Conservation (phyloP, 164 flowering plant species). For the Cinnamomum micranthum region DNA sequence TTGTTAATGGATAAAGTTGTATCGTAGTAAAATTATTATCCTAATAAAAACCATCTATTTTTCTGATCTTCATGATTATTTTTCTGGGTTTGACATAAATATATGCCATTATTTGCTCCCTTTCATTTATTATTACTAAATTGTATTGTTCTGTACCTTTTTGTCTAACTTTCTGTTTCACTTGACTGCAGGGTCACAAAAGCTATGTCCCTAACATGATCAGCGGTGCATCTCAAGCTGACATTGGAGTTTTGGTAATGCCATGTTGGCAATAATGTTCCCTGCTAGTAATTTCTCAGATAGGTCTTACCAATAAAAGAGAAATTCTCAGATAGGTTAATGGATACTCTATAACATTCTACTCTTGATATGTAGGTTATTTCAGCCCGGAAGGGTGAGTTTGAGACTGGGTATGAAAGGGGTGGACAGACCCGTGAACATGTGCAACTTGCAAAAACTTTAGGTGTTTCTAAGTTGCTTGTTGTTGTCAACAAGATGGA, state of each 20-base stretch:
- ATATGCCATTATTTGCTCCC: background rate
- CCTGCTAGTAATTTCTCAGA: background rate
- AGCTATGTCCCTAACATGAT: conserved; percentile 99
- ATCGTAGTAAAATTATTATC: background rate
- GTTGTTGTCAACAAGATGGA: conserved; percentile 99
- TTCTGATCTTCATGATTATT: background rate
- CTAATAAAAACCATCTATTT: no score
- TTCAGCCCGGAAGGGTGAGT: conserved; percentile 99
- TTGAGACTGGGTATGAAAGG: conserved; percentile 97
- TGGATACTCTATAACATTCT: background rate
- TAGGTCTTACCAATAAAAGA: background rate
- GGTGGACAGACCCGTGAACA: conserved; percentile 99
- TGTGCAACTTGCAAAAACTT: conserved; percentile 94
- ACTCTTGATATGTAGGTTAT: conserved; percentile 51
- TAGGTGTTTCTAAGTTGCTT: conserved; percentile 91
- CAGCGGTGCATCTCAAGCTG: conserved; percentile 99
- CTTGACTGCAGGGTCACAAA: conserved; percentile 79
- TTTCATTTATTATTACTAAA: background rate
- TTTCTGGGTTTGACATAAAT: background rate
- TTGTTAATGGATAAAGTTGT: no score
- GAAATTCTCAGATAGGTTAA: background rate
- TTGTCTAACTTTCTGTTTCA: conserved; percentile 4
- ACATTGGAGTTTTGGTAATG: conserved; percentile 86
- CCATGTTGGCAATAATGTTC: background rate
- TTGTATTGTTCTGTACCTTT: background rate